Base-by-base conservation (phyloP, 106 monocot species). In the Acorus gramineus region DNA sequence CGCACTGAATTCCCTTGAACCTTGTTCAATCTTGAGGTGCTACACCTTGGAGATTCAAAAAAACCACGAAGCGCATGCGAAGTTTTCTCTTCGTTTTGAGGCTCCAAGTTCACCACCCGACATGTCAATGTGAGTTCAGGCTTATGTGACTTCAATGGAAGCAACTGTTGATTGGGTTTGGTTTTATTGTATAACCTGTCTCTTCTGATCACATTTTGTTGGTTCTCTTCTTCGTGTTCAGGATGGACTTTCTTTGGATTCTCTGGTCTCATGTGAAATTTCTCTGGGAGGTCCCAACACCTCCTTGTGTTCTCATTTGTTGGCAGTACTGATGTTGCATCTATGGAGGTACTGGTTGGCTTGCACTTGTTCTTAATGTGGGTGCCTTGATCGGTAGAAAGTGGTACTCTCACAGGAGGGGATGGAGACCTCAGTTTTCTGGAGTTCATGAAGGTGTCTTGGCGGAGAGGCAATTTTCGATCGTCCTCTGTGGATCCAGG, bases 341-440 rank as follows among this genome's bases (percentile, higher is more conserved):
- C 42, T 2, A 13, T 57, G 9, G 62, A 66, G 9, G n/a, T 69
- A 12, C 11, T 54, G 43, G 4, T 47, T 1, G 58, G 50, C 46
- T 53, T 80, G 3, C 65, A 9, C 52, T 62, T 75, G 66, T 47
- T 75, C 53, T 62, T 71, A 9, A 71, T 56, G 46, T 71, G 12
- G 11, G 47, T 14, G 42, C 67, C 70, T 8, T 67, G 66, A 49
- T 75, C 75, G 13, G 80, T 62, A 13, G 71, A 80, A 44, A 66
- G 11, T 53, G 80, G 71, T 49, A 60, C 58, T 71, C 63, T 71
- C 8, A 67, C 5, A 47, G 64, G 73, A 50, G 67, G 80, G 59
- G 80, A 75, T 44, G 66, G 71, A 51, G 71, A 67, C 14, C 71
- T 67, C 43, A n/a, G 42, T 53, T 56, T 75, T 53, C 62, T 62